A percentile compares a stretch with the other conserved stretches of the same genome.
These are phyloP conservation scores for Corinectria fuckeliana DNA, from an alignment of 2,329 filamentous ascomycete species.

Conservation along the genomic window DNA sequence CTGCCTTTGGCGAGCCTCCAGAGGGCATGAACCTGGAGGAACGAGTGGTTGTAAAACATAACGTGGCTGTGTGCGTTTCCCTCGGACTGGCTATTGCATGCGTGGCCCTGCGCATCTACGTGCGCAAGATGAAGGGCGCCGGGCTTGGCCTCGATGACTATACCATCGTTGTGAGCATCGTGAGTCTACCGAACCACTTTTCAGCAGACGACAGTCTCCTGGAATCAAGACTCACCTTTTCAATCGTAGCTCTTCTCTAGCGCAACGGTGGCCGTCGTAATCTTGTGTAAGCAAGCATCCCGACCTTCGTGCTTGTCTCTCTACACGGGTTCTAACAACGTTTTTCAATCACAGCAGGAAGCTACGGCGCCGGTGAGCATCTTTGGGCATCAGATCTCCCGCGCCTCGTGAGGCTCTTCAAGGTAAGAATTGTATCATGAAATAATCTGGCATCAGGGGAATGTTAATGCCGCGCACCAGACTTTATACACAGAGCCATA, in stretches of 20 bases:
- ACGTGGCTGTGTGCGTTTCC: slow-evolving; percentile 1
- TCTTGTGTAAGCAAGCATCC: background rate
- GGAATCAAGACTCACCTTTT: background rate
- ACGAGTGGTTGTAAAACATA: background rate
- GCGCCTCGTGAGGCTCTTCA: slow-evolving; percentile 8
- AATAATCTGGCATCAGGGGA: background rate
- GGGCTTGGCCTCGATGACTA: slow-evolving; percentile 16
- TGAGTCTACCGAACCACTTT: background rate
- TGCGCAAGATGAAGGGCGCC: slow-evolving; percentile 11
- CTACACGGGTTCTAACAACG: background rate
- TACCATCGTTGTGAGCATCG: slow-evolving; percentile 13
- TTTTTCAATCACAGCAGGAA: background rate
- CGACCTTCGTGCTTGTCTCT: background rate
- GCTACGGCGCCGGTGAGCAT: slow-evolving; percentile 14
- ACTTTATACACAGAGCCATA: slow-evolving; percentile 11
- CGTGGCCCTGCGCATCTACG: slow-evolving; percentile 14
- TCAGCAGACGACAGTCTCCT: background rate
- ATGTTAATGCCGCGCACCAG: background rate
- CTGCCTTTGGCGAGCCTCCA: slow-evolving; percentile 10
- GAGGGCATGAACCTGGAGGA: slow-evolving; percentile 5
- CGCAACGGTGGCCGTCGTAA: background rate
- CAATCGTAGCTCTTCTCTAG: slow-evolving; percentile 1
- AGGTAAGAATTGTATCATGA: background rate
- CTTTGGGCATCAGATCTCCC: slow-evolving; percentile 9
- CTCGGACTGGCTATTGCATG: slow-evolving; percentile 9